A percentile compares a stretch with the other conserved stretches of the same genome.
These are phyloP conservation scores for Phanerochaete sordida DNA, from an alignment of 768 basidiomycete genomes.

Conservation along the genomic window DNA sequence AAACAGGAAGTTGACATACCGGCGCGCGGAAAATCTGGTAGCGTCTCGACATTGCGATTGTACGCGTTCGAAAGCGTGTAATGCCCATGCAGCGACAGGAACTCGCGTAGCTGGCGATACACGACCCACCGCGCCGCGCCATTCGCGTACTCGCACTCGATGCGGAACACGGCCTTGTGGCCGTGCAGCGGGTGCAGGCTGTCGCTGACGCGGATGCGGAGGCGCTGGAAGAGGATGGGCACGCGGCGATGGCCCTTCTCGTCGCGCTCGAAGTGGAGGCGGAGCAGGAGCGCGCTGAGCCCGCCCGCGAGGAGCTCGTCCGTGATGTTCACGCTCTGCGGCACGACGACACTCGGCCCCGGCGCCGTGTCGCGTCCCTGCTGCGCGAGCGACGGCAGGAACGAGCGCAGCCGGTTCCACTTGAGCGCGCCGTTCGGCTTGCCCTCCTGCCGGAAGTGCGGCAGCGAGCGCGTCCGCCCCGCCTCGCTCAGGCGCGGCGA, in stretches of 20 bases:
- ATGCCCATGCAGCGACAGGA: slow-evolving; percentile 85
- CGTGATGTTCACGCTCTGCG: slow-evolving; percentile 64
- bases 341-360: slow-evolving; percentile 47
- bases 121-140: slow-evolving; percentile 91
- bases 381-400: slow-evolving; percentile 54
- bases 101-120: slow-evolving; percentile 92
- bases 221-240: slow-evolving; percentile 73
- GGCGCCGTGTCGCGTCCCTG: slow-evolving; percentile 31
- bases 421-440: slow-evolving; percentile 30
- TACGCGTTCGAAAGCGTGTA: slow-evolving; percentile 84
- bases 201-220: slow-evolving; percentile 83
- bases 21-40: slow-evolving; percentile 91
- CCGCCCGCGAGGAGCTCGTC: slow-evolving; percentile 82
- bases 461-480: slow-evolving; percentile 7
- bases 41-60: slow-evolving; percentile 63
- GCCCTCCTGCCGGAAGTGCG: slow-evolving; percentile 10
- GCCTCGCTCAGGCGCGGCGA: not conserved
- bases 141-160: slow-evolving; percentile 96
- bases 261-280: slow-evolving; percentile 84
- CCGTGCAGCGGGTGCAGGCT: slow-evolving; percentile 78
- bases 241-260: slow-evolving; percentile 80
- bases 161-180: slow-evolving; percentile 78
- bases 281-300: slow-evolving; percentile 72
- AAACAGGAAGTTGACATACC: slow-evolving; percentile 36
- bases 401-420: slow-evolving; percentile 65